Base-by-base conservation (phyloP, 345 rosid species). In the Hypericum androsaemum region DNA sequence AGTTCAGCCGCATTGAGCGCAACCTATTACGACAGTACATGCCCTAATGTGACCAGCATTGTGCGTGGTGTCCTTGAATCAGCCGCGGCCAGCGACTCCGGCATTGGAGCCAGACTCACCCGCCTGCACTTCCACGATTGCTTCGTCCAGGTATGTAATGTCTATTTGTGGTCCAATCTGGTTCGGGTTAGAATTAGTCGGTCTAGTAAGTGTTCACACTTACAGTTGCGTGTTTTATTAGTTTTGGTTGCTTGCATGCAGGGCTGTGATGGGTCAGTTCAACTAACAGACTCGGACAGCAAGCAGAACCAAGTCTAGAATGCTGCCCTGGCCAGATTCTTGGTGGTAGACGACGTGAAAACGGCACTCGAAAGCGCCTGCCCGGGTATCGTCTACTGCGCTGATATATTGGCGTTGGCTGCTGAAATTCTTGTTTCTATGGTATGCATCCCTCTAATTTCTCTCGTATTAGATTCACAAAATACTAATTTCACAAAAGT, bases 51-150 rank as follows among this genome's bases (percentile, higher is more conserved):
- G n/a, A 64, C 90, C 0, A 44, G 56, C 66, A 72, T 82, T 28
- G 88, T 84, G 0, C 70, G 74, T 35, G 71, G n/a, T 36, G 72
- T 60, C 15, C 47, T 84, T 39, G 79, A 80, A 48, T 85, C 74
- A 54, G 94, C 94, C 41, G 50, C 73, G 39, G 76, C 70, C 14
- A 69, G 80, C 6, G 96, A 84, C 50, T 9, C 75, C 7, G 76
- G 94, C 43, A 77, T 84, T 15, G 81, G 70, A 6, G 96, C 89
- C 46, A 88, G 89, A 64, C 87, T 88, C 10, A 72, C 70, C 59
- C 85, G 96, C 12, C 85, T 88, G 60, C 94, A 84, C 61, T 84
- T 87, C 65, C 94, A 87, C 45, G 96, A 87, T 56, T 87, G 96
- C 61, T 87, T 88, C 43, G 94, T 88, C 32, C 14, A 88, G 53